phyloP scores from a whole-genome alignment of 495 filamentous ascomycete species.

The Cryomyces minteri region DNA sequence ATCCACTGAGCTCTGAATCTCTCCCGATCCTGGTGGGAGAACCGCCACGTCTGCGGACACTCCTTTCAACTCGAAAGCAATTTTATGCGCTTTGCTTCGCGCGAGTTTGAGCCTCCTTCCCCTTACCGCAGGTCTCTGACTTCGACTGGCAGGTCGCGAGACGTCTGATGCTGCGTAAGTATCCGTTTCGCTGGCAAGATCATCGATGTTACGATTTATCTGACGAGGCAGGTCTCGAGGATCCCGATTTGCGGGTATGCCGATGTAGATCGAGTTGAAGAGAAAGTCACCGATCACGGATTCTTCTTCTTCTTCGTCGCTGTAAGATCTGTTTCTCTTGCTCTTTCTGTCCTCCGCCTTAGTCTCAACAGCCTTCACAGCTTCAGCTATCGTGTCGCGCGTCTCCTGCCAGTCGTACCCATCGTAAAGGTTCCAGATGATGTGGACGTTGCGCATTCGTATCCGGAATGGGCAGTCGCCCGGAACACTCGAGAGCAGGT shows the following conservation, averaged over 20 bases:
- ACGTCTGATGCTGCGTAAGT: conserved; percentile 45
- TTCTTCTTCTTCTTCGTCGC: conserved; percentile 54
- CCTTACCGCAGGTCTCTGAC: conserved; percentile 16
- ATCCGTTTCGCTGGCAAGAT: conserved; percentile 71
- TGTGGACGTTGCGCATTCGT: conserved; percentile 64
- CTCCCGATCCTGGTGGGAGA: conserved; percentile 57
- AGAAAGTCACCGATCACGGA: conserved; percentile 84
- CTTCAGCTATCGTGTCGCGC: conserved; percentile 64
- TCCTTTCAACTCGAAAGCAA: conserved; percentile 83
- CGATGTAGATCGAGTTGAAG: conserved; percentile 98
- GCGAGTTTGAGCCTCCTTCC: conserved; percentile 46
- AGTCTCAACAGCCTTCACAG: conserved; percentile 67
- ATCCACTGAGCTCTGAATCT: conserved; percentile 76
- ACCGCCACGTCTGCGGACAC: conserved; percentile 69
- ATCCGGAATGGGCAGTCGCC: conserved; percentile 55
- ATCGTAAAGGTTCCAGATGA: conserved; percentile 97
- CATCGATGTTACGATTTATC: conserved; percentile 78
- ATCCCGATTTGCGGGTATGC: conserved; percentile 71
- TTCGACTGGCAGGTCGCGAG: conserved; percentile 21
- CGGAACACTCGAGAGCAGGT: no score
- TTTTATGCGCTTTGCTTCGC: conserved; percentile 81
- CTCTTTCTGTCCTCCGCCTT: conserved; percentile 55
- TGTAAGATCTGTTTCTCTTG: conserved; percentile 29
- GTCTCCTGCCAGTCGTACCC: conserved; percentile 87
- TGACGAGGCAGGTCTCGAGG: conserved; percentile 59